These are phyloP conservation scores for Xylariales sp. DNA, from an alignment of 2,329 filamentous ascomycete genomes.

Conservation along the genomic window DNA sequence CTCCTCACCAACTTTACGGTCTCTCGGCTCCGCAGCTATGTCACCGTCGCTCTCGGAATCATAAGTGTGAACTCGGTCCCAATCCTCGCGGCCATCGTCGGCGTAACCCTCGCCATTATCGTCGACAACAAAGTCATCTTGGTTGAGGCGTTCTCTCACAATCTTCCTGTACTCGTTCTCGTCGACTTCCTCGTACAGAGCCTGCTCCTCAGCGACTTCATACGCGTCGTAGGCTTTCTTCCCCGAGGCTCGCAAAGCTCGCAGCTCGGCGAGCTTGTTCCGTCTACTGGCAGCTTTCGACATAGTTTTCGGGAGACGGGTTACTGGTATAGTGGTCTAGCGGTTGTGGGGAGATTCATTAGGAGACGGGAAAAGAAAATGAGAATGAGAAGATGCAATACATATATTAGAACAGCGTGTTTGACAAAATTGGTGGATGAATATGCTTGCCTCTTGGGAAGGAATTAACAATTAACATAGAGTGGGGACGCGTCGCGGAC, in stretches of 20 bases:
- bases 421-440: conserved; percentile 1
- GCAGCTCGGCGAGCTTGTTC: conserved; percentile 78
- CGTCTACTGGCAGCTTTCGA: conserved; percentile 56
- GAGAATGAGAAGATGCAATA: conserved; percentile 2
- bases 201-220: conserved; percentile 83
- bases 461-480: conserved; percentile 27
- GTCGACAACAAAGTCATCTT: conserved; percentile 98
- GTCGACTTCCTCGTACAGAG: conserved; percentile 95
- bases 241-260: conserved; percentile 84
- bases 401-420: conserved; percentile 10
- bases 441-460: conserved; percentile 15
- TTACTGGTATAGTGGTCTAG: not conserved
- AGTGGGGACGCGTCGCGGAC: conserved; percentile 46
- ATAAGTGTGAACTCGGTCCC: conserved; percentile 77
- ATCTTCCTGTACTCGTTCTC: conserved; percentile 98
- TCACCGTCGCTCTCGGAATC: conserved; percentile 83
- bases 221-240: conserved; percentile 92
- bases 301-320: conserved; percentile 50
- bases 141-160: conserved; percentile 85
- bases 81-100: conserved; percentile 95
- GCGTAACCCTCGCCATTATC: conserved; percentile 98
- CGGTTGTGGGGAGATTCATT: conserved; percentile 6
- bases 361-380: not conserved
- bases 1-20: conserved; percentile 62
- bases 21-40: conserved; percentile 57